Conservation (phyloP, 23 red algal species). For the Pyropia yezoensis region DNA sequence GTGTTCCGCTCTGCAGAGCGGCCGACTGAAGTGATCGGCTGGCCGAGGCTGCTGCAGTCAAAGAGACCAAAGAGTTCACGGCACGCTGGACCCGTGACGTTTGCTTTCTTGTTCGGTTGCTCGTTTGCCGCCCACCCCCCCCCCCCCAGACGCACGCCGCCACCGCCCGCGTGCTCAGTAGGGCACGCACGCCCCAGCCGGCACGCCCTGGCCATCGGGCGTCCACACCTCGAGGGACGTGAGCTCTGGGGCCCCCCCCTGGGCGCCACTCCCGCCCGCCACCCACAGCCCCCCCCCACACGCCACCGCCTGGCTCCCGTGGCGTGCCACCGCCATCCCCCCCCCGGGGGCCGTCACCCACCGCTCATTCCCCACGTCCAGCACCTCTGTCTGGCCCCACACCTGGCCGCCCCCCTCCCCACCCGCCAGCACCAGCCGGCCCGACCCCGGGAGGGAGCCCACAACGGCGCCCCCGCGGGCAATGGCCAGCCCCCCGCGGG, state of each 20-base stretch:
- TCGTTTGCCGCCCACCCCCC: no score
- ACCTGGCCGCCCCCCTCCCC: conserved; percentile 29
- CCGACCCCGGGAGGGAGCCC: conserved; percentile 5
- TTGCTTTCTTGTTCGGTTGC: no score
- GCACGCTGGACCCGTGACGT: no score
- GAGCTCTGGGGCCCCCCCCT: conserved; percentile 49
- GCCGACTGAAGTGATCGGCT: no score
- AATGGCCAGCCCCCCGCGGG: conserved; percentile 8
- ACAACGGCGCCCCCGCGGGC: conserved; percentile 11
- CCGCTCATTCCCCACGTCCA: conserved; percentile 8
- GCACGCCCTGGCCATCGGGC: conserved; percentile 7
- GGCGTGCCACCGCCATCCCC: conserved; percentile 7
- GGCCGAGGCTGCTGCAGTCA: no score
- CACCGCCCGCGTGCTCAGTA: no score
- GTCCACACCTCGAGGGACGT: conserved; percentile 33
- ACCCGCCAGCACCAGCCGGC: conserved; percentile 32
- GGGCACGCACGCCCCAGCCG: no score
- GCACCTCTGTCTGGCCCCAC: conserved; percentile 17
- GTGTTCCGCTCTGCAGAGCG: no score
- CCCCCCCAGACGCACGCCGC: no score
- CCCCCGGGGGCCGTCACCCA: conserved; percentile 7
- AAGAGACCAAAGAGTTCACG: no score
- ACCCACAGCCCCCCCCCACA: conserved; percentile 45
- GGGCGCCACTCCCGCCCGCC: conserved; percentile 39
- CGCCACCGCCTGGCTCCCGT: conserved; percentile 30